These are phyloP conservation scores for Triticum dicoccoides DNA, from an alignment of 176 grass and related monocot species.

Conservation along the genomic window DNA sequence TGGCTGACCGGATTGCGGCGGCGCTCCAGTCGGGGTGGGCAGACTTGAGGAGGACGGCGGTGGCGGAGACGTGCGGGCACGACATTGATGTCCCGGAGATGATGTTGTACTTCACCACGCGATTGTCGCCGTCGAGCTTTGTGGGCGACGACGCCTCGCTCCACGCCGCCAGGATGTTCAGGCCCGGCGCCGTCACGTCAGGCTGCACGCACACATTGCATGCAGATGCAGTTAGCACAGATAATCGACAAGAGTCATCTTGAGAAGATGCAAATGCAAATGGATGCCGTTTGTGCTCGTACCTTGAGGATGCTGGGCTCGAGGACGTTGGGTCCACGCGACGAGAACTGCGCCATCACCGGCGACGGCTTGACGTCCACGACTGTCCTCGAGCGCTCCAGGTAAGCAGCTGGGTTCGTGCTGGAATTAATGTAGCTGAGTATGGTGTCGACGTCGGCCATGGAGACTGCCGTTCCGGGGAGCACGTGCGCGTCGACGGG, in stretches of 20 bases:
- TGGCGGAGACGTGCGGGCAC: constrained; percentile 84
- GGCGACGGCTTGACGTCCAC: constrained; percentile 61
- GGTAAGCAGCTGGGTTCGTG: constrained; percentile 31
- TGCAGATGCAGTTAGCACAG: too few relatives aligned
- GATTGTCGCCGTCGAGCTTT: constrained; percentile 71
- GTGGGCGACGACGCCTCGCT: constrained; percentile 82
- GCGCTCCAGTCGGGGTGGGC: constrained; percentile 76
- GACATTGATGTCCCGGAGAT: constrained; percentile 93
- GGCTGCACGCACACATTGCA: constrained; percentile 36
- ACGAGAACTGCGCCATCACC: constrained; percentile 87
- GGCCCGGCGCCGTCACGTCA: constrained; percentile 75
- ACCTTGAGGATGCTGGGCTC: constrained; percentile 93
- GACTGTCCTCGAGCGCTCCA: constrained; percentile 52
- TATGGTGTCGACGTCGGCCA: constrained; percentile 38
- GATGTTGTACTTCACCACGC: constrained; percentile 84
- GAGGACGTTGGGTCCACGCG: constrained; percentile 72
- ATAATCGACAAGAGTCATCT: background rate
- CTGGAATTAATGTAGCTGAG: constrained; percentile 61
- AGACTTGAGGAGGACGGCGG: constrained; percentile 56
- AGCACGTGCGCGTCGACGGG: constrained; percentile 86
- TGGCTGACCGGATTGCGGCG: constrained; percentile 81
- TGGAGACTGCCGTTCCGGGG: constrained; percentile 65
- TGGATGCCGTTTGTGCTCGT: too few relatives aligned
- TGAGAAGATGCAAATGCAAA: background rate
- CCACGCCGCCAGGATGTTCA: constrained; percentile 97